Evolutionary conservation across 2,329 filamentous ascomycete species (phyloP).

Genomic region (Fusarium duplospermum): DNA sequence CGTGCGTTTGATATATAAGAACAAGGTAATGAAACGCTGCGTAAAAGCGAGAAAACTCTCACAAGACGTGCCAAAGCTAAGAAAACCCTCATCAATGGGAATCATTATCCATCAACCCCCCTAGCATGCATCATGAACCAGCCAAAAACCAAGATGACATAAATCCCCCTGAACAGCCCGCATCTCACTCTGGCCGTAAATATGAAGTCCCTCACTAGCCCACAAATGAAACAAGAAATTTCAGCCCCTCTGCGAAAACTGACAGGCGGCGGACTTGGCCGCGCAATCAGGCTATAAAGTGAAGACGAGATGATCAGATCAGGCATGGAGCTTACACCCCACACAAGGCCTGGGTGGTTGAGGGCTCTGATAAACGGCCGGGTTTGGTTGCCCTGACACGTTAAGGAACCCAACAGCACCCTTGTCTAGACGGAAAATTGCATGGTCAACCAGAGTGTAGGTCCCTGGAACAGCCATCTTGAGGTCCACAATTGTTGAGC

Average conservation of each 20-base stretch:
- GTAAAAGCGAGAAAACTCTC: neutral
- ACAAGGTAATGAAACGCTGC: neutral
- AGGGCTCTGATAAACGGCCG: neutral
- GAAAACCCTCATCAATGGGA: neutral
- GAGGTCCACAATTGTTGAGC: slow-evolving; percentile 24
- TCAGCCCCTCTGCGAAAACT: neutral
- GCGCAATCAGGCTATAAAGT: neutral
- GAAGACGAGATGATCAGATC: neutral
- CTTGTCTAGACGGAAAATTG: slow-evolving; percentile 26
- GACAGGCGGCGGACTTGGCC: neutral
- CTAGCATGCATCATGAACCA: neutral
- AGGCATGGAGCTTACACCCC: neutral
- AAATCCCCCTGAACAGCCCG: neutral
- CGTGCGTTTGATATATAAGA: fast-evolving
- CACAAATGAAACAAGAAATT: neutral
- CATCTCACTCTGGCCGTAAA: neutral
- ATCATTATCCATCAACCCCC: neutral
- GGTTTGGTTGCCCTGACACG: neutral
- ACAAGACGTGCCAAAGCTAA: neutral
- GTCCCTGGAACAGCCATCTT: slow-evolving; percentile 27
- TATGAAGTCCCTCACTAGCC: neutral
- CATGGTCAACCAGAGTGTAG: slow-evolving; percentile 18
- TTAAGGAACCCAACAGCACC: slow-evolving; percentile 15
- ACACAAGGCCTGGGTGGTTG: neutral
- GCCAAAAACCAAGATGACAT: neutral